Evolutionary conservation across 1,284 basidiomycete genomes (phyloP), one percentile per base, ranked within the genome.

Genomic region (Naganishia liquefaciens): DNA sequence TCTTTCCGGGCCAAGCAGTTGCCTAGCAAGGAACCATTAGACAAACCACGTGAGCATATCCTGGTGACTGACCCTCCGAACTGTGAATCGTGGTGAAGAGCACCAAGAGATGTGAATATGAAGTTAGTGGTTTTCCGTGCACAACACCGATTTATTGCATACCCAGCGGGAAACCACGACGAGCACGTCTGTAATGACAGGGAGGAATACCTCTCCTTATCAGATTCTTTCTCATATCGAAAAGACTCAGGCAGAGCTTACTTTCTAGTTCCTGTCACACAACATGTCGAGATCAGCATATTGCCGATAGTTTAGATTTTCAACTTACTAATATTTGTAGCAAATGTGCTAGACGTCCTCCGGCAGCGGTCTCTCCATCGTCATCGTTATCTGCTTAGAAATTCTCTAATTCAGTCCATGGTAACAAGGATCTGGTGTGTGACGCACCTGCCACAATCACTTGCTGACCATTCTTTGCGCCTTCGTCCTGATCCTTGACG

Each of bases 341-440:
- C 1, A 96, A 82, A 76, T 95, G 92, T 1, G 89, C 90, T 27
- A 96, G 79, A 3, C 93, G 84, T 37, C 88, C 86, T 6, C 93
- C 93, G 7, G 93, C 93, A 1, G 91, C 91, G 0, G 88, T 87
- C 78, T 97, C 93, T 1, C 92, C 91, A 68, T 96, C 90, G 68
- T 97, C 93, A 68, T 94, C 91, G 68, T 94, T 93, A 74, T 96
- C 93, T 93, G 49, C 3, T 25, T 21, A 21, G 19, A 50, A 27
- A 46, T 2, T 17, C 23, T 5, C 23, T 9, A 42, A 21, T 4
- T 28, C 51, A 33, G 51, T 21, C 51, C 2, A 23, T 10, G 5
- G 3, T 2, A 25, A 13, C 7, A 39, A 15, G 30, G 28, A 43
- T 5, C 3, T 13, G 21, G 10, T 6, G 17, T 13, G 43, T 1